A percentile compares a stretch with the other conserved stretches of the same genome.
These are phyloP conservation scores for Erythrophleum fordii DNA, from an alignment of 306 rosid genomes.

Conservation along the genomic window DNA sequence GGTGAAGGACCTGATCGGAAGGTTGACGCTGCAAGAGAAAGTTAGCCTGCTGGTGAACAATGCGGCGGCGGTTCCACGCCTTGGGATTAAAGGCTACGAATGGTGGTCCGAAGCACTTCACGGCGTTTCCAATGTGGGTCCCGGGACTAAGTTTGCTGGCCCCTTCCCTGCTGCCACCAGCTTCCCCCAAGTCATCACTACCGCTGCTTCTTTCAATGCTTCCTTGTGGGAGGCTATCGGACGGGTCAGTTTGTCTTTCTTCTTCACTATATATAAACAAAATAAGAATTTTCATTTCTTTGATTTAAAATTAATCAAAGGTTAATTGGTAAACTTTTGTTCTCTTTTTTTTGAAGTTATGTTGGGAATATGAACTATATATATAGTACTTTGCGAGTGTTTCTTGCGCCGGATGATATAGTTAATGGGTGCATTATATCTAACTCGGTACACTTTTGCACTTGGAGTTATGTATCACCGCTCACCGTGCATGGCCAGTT, in stretches of 20 bases:
- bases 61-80: slow-evolving; percentile 69
- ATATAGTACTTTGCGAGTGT: no score
- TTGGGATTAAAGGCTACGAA: slow-evolving; percentile 77
- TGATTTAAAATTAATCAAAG: no score
- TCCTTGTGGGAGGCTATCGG: slow-evolving; percentile 87
- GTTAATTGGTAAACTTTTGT: background rate
- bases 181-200: slow-evolving; percentile 91
- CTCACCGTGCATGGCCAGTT: background rate
- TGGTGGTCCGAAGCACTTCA: slow-evolving; percentile 98
- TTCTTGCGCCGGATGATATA: background rate
- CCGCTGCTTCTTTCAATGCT: slow-evolving; percentile 83
- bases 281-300: no score
- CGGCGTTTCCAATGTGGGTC: slow-evolving; percentile 89
- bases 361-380: background rate
- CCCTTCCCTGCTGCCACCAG: slow-evolving; percentile 78
- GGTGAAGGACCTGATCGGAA: slow-evolving; percentile 69
- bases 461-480: background rate
- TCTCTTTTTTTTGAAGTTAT: background rate
- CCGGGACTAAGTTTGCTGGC: slow-evolving; percentile 73
- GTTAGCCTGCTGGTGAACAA: slow-evolving; percentile 61
- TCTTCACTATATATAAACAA: no score
- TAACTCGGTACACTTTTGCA: background rate
- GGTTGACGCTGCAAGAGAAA: slow-evolving; percentile 75
- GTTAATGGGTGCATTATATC: background rate
- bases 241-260: slow-evolving; percentile 51